Evolutionary conservation across 2,329 filamentous ascomycete species (phyloP).

Genomic region (Seiridium cupressi): DNA sequence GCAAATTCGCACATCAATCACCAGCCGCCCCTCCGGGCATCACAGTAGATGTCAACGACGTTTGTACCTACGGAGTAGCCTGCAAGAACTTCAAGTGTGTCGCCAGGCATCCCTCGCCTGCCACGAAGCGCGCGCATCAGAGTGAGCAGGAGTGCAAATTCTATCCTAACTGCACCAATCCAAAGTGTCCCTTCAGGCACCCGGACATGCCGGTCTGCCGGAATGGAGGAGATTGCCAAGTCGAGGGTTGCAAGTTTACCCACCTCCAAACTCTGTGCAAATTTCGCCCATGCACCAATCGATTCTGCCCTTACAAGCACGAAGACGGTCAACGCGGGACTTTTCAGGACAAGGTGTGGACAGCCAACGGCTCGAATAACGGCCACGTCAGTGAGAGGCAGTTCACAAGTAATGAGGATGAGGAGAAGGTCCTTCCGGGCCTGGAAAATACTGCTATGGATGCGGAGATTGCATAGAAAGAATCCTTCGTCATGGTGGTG

Average conservation of each 20-base stretch:
- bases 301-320: constrained; percentile 86
- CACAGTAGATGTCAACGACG: constrained; percentile 74
- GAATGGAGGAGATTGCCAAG: constrained; percentile 86
- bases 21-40: constrained; percentile 79
- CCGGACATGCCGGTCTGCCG: constrained; percentile 83
- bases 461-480: constrained; percentile 32
- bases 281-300: constrained; percentile 88
- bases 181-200: constrained; percentile 84
- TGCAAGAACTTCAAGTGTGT: constrained; percentile 97
- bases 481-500: constrained; percentile 9
- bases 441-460: constrained; percentile 31
- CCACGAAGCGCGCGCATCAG: constrained; percentile 74
- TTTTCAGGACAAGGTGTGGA: constrained; percentile 91
- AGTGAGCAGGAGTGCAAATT: constrained; percentile 86
- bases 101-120: constrained; percentile 87
- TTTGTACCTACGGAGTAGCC: constrained; percentile 81
- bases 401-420: constrained; percentile 68
- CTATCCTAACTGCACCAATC: constrained; percentile 88
- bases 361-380: constrained; percentile 52
- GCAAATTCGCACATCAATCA: constrained; percentile 91
- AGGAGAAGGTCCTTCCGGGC: constrained; percentile 71
- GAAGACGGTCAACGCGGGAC: constrained; percentile 84
- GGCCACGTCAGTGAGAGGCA: constrained; percentile 84
- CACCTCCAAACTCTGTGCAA: constrained; percentile 84
- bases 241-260: constrained; percentile 82